A percentile compares a stretch with the other conserved stretches of the same genome.
Conservation (phyloP, 345 rosid genomes). For the Psidium guajava region DNA sequence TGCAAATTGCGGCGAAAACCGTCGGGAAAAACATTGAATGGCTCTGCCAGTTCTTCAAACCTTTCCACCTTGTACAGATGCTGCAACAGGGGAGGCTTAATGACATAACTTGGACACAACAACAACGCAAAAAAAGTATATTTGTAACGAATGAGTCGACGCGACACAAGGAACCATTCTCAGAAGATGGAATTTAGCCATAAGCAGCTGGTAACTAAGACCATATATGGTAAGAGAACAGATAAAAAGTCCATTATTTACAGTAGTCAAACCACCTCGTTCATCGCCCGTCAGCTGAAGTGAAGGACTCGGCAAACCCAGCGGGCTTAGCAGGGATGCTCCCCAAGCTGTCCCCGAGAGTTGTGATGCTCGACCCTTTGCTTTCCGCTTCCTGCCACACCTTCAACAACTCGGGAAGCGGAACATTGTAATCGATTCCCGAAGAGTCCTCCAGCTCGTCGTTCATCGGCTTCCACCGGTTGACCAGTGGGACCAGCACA, state of each 20-base stretch:
- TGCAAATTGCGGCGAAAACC: background rate
- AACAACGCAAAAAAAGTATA: background rate
- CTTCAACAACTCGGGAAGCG: conserved; percentile 35
- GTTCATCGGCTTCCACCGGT: conserved; percentile 31
- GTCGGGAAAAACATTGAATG: background rate
- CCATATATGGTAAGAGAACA: background rate
- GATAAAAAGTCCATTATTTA: background rate
- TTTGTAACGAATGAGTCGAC: background rate
- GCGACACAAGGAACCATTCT: background rate
- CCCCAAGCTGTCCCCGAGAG: conserved; percentile 19
- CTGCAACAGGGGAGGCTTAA: background rate
- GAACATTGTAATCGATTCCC: conserved; percentile 23
- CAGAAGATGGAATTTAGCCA: background rate
- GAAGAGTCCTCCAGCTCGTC: conserved; percentile 9
- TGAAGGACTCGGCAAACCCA: conserved; percentile 37
- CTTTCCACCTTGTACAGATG: background rate
- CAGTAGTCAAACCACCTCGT: background rate
- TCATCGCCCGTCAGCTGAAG: conserved; percentile 28
- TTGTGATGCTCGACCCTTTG: conserved; percentile 1
- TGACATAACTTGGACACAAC: background rate
- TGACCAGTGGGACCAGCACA: conserved; percentile 24
- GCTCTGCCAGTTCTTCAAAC: background rate
- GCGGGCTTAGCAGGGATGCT: conserved; percentile 28
- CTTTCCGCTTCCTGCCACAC: conserved; percentile 33
- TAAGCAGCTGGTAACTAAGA: background rate